Evolutionary conservation across 139 green algal species (phyloP).

Genomic region (Gonium pectorale): DNA sequence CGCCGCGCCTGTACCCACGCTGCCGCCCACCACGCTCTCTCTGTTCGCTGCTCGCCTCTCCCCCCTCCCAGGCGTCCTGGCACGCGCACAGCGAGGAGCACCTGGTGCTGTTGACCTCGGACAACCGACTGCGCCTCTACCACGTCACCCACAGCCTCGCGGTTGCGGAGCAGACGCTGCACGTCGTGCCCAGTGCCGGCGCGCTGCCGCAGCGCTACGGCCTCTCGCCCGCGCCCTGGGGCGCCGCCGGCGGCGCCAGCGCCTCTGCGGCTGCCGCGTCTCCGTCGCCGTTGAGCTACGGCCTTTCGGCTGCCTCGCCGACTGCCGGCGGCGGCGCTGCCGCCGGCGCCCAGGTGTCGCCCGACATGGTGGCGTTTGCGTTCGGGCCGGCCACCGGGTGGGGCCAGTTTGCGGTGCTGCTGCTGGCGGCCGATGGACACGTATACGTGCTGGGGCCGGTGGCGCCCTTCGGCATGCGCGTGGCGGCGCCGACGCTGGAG

Average conservation of each 20-base stretch:
- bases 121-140: constrained; percentile 56
- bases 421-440: constrained; percentile 59
- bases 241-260: neutral
- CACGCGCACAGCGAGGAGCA: constrained; percentile 60
- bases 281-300: neutral
- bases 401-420: constrained; percentile 61
- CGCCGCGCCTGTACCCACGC: too few species aligned
- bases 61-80: constrained; percentile 44
- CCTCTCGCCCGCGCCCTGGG: neutral
- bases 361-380: constrained; percentile 56
- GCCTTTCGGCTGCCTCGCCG: neutral
- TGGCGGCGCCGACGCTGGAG: constrained; percentile 13
- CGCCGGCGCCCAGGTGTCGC: neutral
- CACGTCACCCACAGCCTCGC: constrained; percentile 38
- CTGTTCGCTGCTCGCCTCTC: neutral
- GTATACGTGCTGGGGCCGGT: constrained; percentile 71
- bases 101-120: constrained; percentile 49
- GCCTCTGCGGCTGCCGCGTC: neutral
- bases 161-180: constrained; percentile 54
- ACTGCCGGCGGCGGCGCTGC: neutral
- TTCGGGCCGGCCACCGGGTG: constrained; percentile 63
- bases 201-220: constrained; percentile 17
- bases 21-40: neutral
- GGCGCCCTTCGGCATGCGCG: constrained; percentile 61
- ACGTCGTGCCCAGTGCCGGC: neutral